A percentile compares a stretch with the other conserved stretches of the same genome.
These are phyloP conservation scores for Saccharomyces hybrid DNA, from an alignment of 1,139 yeast genomes.

Conservation along the genomic window DNA sequence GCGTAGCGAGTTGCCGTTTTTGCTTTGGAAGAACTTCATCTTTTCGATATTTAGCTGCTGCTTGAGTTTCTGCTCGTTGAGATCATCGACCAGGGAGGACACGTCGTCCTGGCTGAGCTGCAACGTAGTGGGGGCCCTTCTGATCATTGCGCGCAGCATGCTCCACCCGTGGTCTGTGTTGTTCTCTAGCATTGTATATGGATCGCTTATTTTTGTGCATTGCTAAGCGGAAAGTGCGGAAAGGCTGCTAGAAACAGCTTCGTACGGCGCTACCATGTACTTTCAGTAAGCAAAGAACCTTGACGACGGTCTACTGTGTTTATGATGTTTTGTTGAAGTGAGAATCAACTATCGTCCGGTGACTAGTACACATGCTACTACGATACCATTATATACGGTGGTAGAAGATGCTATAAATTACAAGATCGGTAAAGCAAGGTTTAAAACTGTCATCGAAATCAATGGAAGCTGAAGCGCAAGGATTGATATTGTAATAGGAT, in stretches of 20 bases:
- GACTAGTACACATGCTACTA: not conserved
- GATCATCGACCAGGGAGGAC: conserved; percentile 11
- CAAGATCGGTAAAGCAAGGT: too few species aligned
- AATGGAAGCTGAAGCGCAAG: too few species aligned
- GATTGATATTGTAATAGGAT: too few species aligned
- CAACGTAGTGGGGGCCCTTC: conserved; percentile 14
- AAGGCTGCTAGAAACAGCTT: not conserved
- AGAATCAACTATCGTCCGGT: not conserved
- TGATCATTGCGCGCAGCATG: conserved; percentile 6
- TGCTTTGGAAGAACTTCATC: not conserved
- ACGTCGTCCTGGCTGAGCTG: conserved; percentile 13
- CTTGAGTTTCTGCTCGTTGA: conserved; percentile 13
- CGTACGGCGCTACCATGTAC: not conserved
- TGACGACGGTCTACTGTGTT: not conserved
- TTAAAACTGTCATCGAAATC: too few species aligned
- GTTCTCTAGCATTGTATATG: not conserved
- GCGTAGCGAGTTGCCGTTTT: not conserved
- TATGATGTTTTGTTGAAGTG: not conserved
- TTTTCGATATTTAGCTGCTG: conserved; percentile 1
- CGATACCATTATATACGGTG: not conserved
- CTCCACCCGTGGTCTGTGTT: not conserved
- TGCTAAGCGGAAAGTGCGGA: not conserved
- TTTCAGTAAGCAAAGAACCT: not conserved
- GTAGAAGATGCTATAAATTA: too few species aligned
- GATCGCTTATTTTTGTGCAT: not conserved